Evolutionary conservation across 2,329 filamentous ascomycete species (phyloP), one percentile per base, ranked within the genome.

Genomic region (Chrysosporium keratinophilum): DNA sequence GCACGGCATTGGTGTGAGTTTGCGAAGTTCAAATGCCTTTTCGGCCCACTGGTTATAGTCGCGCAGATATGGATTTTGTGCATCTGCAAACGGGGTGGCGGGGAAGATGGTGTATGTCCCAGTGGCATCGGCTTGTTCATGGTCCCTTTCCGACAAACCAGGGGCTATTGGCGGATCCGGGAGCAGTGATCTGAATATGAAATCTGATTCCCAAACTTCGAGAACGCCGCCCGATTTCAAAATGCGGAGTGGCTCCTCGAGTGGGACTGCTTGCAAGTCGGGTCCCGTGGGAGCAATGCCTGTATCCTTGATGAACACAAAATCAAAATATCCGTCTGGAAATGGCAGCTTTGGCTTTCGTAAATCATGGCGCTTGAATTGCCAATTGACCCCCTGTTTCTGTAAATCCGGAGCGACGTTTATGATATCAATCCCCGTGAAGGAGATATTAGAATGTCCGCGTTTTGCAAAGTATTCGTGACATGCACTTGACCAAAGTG

Each of bases 171-270:
- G 82, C 1, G 86, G 81, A 65, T 93, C 87, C 2, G 88, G 87
- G 49, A 88, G 77, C 28, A 97, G 76, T 67, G 89, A 90, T 60
- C 90, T 85, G 59, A 95, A 81, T 11, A 84, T 79, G 65, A 89
- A 82, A 69, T 96, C 90, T 4, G 85, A 85, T 59, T 95, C 90
- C 90, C 90, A 96, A 14, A 94, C 77, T 66, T 96, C 91, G 23
- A 96, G 64, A 1, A 82, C 81, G 3, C 91, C 91, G 14, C 87
- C 88, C 0, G 86, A 83, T 59, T 79, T 82, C 35, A 95, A 74
- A 11, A 95, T 71, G 15, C 90, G 85, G 44, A 91, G 72, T 57
- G 83, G 85, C 65, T 96, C 88, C 59, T 87, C 84, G 55, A 83
- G 66, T n/a, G 80, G 71, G 20, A 68, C 66, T 1, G 78, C 73